Evolutionary conservation across 176 grass and related monocot species (phyloP), one percentile per base, ranked within the genome.

Genomic region (Lolium multiflorum): DNA sequence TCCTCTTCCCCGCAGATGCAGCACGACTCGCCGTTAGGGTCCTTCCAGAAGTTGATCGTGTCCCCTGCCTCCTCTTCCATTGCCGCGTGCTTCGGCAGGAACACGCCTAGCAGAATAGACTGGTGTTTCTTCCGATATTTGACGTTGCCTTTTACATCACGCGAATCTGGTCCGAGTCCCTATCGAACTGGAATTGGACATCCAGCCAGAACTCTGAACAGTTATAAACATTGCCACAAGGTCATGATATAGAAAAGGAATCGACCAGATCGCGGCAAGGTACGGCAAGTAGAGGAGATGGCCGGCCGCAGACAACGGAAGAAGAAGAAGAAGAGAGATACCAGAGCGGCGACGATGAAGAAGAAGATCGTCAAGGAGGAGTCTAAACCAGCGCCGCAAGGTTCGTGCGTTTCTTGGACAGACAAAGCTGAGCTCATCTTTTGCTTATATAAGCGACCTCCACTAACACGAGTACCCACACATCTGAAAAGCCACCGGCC

Each of bases 1-100:
- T 72, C 69, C 69, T 72, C 69, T 47, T 47, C 69, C 69, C 69
- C 69, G 41, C 69, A 72, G 69, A 72, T 72, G 69, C 41, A 72
- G 69, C 69, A 72, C 10, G 69, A 72, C 41, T 72, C 69, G 18
- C 17, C 68, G 39, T 46, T 71, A 38, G 68, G 68, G 68, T 71
- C 68, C 38, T 71, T 71, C 68, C 68, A 71, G 18, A 71, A 71
- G 68, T 71, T 71, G 68, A 72, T 11, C 41, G 20, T 11, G 4
- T 41, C 68, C 1, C 20, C 10, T 3, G 18, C 68, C 4, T 71
- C 18, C 4, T 71, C 7, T 44, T 41, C 68, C 68, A 71, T 67
- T 54, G 51, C 14, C 16, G 51, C 39, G 28, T 35, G 31, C 31
- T 35, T 35, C 2, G 28, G 28, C n/a, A n/a, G n/a, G n/a, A n/a